A percentile compares a stretch with the other conserved stretches of the same genome.
Evolutionary conservation across 805 yeast genomes (phyloP).

Genomic region (Nakazawaea populi): DNA sequence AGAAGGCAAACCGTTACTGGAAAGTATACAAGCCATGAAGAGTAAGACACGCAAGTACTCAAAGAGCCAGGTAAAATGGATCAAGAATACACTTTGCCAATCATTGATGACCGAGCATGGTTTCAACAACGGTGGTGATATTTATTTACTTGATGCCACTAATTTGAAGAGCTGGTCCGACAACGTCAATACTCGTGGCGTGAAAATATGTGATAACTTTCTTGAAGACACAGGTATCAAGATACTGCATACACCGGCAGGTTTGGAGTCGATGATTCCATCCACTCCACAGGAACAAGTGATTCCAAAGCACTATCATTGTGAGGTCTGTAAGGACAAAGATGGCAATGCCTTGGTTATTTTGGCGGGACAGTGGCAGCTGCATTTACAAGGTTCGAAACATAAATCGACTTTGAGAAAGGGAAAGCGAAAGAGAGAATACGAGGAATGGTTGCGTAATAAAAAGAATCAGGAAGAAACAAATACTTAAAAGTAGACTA

Average conservation of each 20-base stretch:
- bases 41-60: constrained; percentile 82
- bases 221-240: constrained; percentile 9
- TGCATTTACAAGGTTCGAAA: constrained; percentile 61
- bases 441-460: constrained; percentile 33
- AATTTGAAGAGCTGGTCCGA: constrained; percentile 57
- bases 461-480: neutral
- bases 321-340: constrained; percentile 59
- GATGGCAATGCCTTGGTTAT: constrained; percentile 52
- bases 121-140: constrained; percentile 53
- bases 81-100: constrained; percentile 59
- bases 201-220: constrained; percentile 34
- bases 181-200: constrained; percentile 52
- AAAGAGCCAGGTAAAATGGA: constrained; percentile 86
- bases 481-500: neutral
- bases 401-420: constrained; percentile 52
- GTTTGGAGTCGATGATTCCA: constrained; percentile 2
- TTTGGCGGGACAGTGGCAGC: constrained; percentile 70
- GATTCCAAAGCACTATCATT: constrained; percentile 58
- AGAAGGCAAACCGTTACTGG: constrained; percentile 22
- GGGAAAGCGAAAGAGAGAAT: constrained; percentile 45
- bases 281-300: neutral
- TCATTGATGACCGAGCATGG: constrained; percentile 48
- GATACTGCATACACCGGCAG: constrained; percentile 7
- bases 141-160: constrained; percentile 73
- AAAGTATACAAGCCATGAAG: constrained; percentile 73